Evolutionary conservation across 2,329 filamentous ascomycete genomes (phyloP).

Genomic region (Nectriaceae sp.): DNA sequence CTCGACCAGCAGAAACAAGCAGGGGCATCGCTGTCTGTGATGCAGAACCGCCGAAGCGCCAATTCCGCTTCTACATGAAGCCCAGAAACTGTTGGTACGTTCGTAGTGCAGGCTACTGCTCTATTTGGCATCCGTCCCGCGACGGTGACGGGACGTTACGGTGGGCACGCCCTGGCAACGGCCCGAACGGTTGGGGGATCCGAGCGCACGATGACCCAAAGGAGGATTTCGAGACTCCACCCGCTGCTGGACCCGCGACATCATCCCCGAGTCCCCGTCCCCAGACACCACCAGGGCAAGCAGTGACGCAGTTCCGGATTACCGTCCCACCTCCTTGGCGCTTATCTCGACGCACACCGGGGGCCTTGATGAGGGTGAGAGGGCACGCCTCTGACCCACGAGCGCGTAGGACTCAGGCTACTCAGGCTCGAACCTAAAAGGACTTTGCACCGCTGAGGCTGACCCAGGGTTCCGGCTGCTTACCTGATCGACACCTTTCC

Average conservation of each 20-base stretch:
- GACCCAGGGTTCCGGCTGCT: slow-evolving; percentile 2
- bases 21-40: slow-evolving; percentile 7
- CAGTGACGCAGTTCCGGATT: neutral
- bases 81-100: neutral
- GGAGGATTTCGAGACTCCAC: neutral
- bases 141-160: neutral
- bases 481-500: slow-evolving; percentile 1
- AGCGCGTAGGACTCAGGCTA: too few species aligned
- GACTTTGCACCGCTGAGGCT: too few species aligned
- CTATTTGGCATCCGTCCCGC: neutral
- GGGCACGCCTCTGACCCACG: too few species aligned
- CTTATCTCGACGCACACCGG: neutral
- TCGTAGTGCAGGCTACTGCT: neutral
- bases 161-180: slow-evolving; percentile 1
- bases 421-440: too few species aligned
- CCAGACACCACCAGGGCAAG: neutral
- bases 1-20: slow-evolving; percentile 1
- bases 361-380: too few species aligned
- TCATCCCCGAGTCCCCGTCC: neutral
- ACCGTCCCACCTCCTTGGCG: neutral
- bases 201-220: neutral
- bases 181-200: slow-evolving; percentile 11
- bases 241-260: neutral
- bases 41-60: too few species aligned
- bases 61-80: neutral